Evolutionary conservation across 2,329 filamentous ascomycete genomes (phyloP).

Genomic region (Orbilia blumenaviensis): DNA sequence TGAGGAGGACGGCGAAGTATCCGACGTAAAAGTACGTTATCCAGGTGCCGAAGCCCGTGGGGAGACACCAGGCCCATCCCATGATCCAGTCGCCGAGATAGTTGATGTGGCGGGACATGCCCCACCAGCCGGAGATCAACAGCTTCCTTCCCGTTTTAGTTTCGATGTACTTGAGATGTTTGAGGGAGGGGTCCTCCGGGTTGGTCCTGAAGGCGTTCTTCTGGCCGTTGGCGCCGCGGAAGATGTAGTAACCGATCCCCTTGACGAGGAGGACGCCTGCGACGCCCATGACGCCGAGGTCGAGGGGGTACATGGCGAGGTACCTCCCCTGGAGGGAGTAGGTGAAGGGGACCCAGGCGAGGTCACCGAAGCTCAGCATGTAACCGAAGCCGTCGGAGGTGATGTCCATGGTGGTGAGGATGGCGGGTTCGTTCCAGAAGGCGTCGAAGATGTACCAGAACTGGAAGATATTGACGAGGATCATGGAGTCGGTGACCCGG

Average conservation of each 20-base stretch:
- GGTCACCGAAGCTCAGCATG: slow-evolving; percentile 92
- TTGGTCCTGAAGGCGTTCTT: slow-evolving; percentile 94
- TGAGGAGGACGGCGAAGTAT: slow-evolving; percentile 85
- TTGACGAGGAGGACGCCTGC: slow-evolving; percentile 74
- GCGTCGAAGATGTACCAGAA: slow-evolving; percentile 83
- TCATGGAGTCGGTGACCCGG: slow-evolving; percentile 83
- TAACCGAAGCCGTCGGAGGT: slow-evolving; percentile 92
- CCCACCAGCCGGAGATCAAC: slow-evolving; percentile 92
- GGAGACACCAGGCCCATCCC: slow-evolving; percentile 87
- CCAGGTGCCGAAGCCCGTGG: slow-evolving; percentile 87
- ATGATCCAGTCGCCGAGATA: slow-evolving; percentile 96
- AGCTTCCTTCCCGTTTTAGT: slow-evolving; percentile 83
- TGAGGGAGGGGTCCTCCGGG: slow-evolving; percentile 79
- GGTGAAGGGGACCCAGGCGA: slow-evolving; percentile 90
- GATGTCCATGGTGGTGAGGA: slow-evolving; percentile 93
- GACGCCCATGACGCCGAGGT: slow-evolving; percentile 76
- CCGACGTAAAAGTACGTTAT: slow-evolving; percentile 94
- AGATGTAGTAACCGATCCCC: slow-evolving; percentile 81
- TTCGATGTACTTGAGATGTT: slow-evolving; percentile 84
- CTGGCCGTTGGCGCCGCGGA: slow-evolving; percentile 91
- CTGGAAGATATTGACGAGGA: slow-evolving; percentile 81
- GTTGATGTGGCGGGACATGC: slow-evolving; percentile 89
- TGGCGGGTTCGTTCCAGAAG: slow-evolving; percentile 84
- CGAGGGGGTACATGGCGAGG: slow-evolving; percentile 79
- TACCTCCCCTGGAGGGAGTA: slow-evolving; percentile 88